Evolutionary conservation across 192 early-diverging fungal genomes (phyloP).

Genomic region (Linnemannia elongata): DNA sequence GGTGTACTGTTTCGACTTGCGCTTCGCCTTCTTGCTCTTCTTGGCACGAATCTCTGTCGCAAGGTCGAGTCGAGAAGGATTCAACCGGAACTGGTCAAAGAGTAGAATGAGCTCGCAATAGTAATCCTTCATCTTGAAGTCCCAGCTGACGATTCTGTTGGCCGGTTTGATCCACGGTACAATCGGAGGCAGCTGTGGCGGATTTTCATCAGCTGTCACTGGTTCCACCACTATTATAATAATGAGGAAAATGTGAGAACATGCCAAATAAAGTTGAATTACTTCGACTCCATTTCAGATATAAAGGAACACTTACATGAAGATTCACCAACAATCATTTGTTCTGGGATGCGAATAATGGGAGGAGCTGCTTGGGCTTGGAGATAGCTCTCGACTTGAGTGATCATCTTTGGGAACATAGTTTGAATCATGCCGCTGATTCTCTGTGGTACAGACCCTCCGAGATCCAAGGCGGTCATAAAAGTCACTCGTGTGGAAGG

Average conservation of each 20-base stretch:
- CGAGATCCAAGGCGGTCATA: slow-evolving; percentile 62
- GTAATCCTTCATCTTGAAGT: slow-evolving; percentile 48
- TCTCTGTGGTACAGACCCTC: slow-evolving; percentile 60
- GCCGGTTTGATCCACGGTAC: slow-evolving; percentile 35
- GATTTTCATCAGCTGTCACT: not conserved
- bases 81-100: slow-evolving; percentile 50
- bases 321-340: slow-evolving; percentile 23
- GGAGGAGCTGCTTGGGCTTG: slow-evolving; percentile 61
- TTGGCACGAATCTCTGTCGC: slow-evolving; percentile 16
- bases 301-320: slow-evolving; percentile 11
- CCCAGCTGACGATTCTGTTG: slow-evolving; percentile 29
- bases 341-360: slow-evolving; percentile 41
- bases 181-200: not conserved
- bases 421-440: slow-evolving; percentile 62
- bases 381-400: slow-evolving; percentile 58
- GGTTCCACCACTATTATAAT: not conserved
- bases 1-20: slow-evolving; percentile 3
- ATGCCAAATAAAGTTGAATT: not conserved
- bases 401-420: slow-evolving; percentile 59
- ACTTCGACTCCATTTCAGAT: not conserved
- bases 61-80: slow-evolving; percentile 36
- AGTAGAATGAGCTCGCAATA: slow-evolving; percentile 31
- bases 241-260: not conserved
- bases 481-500: slow-evolving; percentile 65
- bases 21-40: slow-evolving; percentile 8